Evolutionary conservation across 31 red algal species (phyloP), one percentile per base, ranked within the genome.

Genomic region (Porphyra umbilicalis): DNA sequence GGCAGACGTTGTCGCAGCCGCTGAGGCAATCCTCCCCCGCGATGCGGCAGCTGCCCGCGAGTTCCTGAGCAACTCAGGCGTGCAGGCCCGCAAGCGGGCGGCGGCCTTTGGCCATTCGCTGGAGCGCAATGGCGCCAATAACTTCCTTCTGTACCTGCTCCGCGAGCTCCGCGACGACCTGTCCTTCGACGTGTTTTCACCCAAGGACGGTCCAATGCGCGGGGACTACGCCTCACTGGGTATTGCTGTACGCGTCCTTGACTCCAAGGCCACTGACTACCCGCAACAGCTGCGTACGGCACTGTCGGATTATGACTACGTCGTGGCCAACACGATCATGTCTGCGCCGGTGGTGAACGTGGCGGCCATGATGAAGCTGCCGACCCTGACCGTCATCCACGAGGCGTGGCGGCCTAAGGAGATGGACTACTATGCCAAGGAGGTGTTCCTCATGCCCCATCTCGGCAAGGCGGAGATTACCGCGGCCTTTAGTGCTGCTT

Each of bases 51-150:
- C 83, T 77, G 89, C 89, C 6, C 36, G 75, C n/a, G 36, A 79
- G 25, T 92, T 83, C 16, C 44, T 92, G 8, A 25, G 77, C 32
- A 77, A 78, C 34, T 83, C 79, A 10, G 77, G 76, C 11, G 82
- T 90, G 37, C 76, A 84, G 78, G 82, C 87, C 15, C 81, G 93
- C 35, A 86, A 90, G 37, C 83, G 90, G 36, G 84, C 90, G 68
- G 95, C 91, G 7, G 95, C 95, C 31, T 98, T 98, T 83, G 90
- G 89, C 42, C 95, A 98, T 75, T 98, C 95, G 3, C 82, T 98
- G 83, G 95, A 98, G 85, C 67, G 95, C 15, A 98, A 98, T 81
- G 95, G 95, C 30, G 95, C 95, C 44, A 98, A 98, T 82, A 98
- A 98, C 42, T 98, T 98, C 79, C 82, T 98, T 15, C 79, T 98